Evolutionary conservation across 208 protist species (phyloP), one percentile per base, ranked within the genome.

Genomic region (Willaertia magna): DNA sequence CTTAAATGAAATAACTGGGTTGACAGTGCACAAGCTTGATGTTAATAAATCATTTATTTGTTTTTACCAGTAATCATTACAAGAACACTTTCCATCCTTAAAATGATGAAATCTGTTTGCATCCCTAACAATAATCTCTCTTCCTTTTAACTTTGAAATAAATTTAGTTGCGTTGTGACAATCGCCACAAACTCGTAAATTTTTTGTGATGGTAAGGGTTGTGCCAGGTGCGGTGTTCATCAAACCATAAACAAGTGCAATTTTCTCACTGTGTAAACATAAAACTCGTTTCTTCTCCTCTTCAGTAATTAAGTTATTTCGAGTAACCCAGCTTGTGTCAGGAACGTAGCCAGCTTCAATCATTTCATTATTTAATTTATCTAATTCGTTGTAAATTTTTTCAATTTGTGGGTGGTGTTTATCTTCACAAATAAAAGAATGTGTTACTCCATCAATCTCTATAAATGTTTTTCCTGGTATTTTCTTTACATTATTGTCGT

Each of bases 101-200:
- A 86, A 86, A 78, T 87, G 86, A 55, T 87, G 86, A 55, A 74
- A 87, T 52, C 79, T 46, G 42, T 74, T 87, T 44, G 79, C 86
- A 46, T 87, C 86, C 0, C 86, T 40, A 30, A 87, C 86, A 14
- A 52, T 49, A 84, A 87, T 87, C 26, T 87, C 81, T 47, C 86
- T 46, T 26, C n/a, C 20, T 0, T 20, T 87, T 4, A 87, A 34
- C 20, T 26, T 49, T 34, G 86, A 61, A 48, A 87, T 87, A 84
- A 78, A 85, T 67, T 87, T 87, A 44, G 86, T 87, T 52, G 86
- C 86, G n/a, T 49, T 74, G 79, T 87, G 86, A 42, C 86, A 87
- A 48, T 87, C 86, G 11, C 55, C 55, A 85, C 86, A 87, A 39
- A 87, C 78, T n/a, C 86, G 34, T 14, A 87, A 22, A 52, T 87